Percentiles rank a stretch among this genome's conserved stretches.
These are phyloP conservation scores for Blastomyces gilchristii DNA, from an alignment of 2,329 filamentous ascomycete species.

Conservation along the genomic window DNA sequence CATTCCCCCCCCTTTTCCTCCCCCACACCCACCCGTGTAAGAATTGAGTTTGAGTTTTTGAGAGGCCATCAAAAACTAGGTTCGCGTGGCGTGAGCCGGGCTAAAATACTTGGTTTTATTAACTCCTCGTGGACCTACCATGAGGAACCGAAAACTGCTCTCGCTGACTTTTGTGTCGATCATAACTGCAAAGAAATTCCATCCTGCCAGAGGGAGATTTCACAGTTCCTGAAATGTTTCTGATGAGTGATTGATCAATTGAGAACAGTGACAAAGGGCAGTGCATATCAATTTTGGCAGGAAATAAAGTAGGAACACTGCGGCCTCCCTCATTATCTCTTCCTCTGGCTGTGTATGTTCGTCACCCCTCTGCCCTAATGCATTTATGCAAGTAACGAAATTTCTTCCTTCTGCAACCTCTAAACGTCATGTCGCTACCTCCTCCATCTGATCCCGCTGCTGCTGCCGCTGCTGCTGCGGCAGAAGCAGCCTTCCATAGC, in stretches of 20 bases:
- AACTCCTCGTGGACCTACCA: neutral
- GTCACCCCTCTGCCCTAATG: neutral
- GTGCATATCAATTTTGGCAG: neutral
- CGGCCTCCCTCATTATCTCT: neutral
- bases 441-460: slow-evolving; percentile 1
- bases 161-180: neutral
- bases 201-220: neutral
- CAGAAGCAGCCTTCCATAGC: neutral
- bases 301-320: neutral
- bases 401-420: neutral
- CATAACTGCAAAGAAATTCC: neutral
- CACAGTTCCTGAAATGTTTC: neutral
- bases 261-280: neutral
- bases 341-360: neutral
- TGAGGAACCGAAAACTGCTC: neutral
- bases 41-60: neutral
- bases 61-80: neutral
- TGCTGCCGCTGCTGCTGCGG: slow-evolving; percentile 2
- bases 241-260: neutral
- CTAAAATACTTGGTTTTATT: neutral
- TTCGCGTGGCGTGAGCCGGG: no score
- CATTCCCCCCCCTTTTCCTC: neutral
- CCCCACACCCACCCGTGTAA: no score
- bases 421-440: neutral
- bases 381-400: neutral